Base-by-base conservation (phyloP, 1,284 basidiomycete genomes). In the Mixia osmundae region DNA sequence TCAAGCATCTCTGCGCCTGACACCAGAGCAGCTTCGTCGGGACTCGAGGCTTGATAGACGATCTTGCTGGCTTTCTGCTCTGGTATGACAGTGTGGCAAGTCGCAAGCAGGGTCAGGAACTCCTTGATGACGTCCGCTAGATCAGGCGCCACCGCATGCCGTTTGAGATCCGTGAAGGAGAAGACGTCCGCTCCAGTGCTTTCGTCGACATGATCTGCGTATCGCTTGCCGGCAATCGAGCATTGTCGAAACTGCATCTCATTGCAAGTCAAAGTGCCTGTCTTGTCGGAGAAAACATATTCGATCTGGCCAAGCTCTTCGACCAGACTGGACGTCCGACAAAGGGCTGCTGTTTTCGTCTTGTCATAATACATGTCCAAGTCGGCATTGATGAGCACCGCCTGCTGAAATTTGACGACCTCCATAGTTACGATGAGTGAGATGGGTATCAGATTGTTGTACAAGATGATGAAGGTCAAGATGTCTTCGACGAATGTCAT, bases 231-330 rank as follows among this genome's bases (percentile, higher is more conserved):
- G 40, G 72, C 61, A 45, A 94, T 67, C 0, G 82, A 89, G 50
- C 83, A 91, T 55, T 82, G 85, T 56, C 94, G 85, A 60, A 91
- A 94, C 62, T 94, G 87, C 87, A 95, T 97, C 46, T 91, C 50
- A 45, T 60, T 95, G 57, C 94, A 82, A 3, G 85, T 91, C 37
- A 91, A 68, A 2, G 85, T 91, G 11, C 83, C 83, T 0, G 85
- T 91, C 64, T 97, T 97, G 68, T 97, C 87, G 4, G 79, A 85
- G 59, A 95, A 94, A 48, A 94, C 66, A 57, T 94, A 95, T 61
- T 91, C 87, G 57, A 94, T 94, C 59, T 94, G 87, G 19, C 87
- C 87, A 1, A 95, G 69, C 57, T 94, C 87, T 54, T 94, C 87
- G 7, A 97, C 91, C 19, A 99, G 69, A 3, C 82, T 87, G 1